phyloP scores from a whole-genome alignment of 345 rosid genomes.

The Linum tenue region DNA sequence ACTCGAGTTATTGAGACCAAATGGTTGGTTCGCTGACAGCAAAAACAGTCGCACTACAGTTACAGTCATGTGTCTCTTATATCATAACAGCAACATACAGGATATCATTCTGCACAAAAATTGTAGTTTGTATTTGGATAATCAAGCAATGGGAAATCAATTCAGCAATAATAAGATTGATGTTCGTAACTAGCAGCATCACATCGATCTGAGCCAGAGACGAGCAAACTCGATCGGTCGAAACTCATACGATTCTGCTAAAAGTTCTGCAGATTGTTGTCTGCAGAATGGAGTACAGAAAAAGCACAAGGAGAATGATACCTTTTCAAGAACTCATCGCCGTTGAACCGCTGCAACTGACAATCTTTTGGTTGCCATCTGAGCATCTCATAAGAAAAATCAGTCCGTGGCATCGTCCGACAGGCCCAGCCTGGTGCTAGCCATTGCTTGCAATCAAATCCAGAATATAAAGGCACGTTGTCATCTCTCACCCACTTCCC shows the following conservation, averaged over 20 bases:
- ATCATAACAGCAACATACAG: neutral
- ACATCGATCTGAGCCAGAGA: neutral
- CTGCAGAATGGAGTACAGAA: neutral
- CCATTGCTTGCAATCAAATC: slow-evolving; percentile 78
- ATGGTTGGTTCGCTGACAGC: too few species aligned
- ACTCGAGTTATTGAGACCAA: too few species aligned
- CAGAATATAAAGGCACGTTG: slow-evolving; percentile 61
- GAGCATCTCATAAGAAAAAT: slow-evolving; percentile 65
- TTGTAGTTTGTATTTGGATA: neutral
- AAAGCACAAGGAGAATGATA: slow-evolving; percentile 17
- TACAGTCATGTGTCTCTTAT: neutral
- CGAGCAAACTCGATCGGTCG: neutral
- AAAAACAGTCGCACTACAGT: slow-evolving; percentile 8
- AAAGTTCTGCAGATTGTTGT: neutral
- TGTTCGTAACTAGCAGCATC: neutral
- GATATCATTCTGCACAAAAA: neutral
- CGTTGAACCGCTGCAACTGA: slow-evolving; percentile 69
- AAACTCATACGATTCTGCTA: neutral
- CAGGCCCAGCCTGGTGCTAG: slow-evolving; percentile 93
- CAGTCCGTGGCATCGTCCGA: slow-evolving; percentile 71
- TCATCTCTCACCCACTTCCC: slow-evolving; percentile 92
- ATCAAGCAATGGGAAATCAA: neutral
- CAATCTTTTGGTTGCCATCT: slow-evolving; percentile 87
- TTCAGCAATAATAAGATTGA: neutral
- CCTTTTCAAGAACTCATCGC: slow-evolving; percentile 64